A percentile compares a stretch with the other conserved stretches of the same genome.
These are phyloP conservation scores for Plectranthus barbatus DNA, from an alignment of 257 asterid genomes.

Conservation along the genomic window DNA sequence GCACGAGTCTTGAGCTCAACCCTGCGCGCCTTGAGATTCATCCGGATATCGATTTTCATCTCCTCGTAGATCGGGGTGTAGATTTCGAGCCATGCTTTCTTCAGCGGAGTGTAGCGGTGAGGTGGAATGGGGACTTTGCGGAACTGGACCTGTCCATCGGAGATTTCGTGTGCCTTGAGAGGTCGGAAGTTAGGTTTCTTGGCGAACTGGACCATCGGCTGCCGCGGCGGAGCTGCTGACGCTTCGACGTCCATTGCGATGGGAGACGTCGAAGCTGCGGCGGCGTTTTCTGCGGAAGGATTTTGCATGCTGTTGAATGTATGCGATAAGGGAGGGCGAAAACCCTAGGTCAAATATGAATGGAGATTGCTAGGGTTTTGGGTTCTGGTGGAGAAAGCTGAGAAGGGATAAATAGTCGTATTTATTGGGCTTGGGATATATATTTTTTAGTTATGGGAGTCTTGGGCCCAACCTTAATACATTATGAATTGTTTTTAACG, in stretches of 20 bases:
- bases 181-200: constrained; percentile 64
- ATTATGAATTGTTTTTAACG: too few relatives aligned
- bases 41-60: constrained; percentile 76
- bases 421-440: too few relatives aligned
- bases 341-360: constrained; percentile 4
- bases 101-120: constrained; percentile 73
- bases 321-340: not conserved
- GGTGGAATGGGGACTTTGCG: constrained; percentile 65
- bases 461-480: too few relatives aligned
- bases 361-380: constrained; percentile 18
- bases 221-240: not conserved
- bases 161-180: constrained; percentile 65
- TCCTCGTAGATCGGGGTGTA: constrained; percentile 67
- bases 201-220: constrained; percentile 24
- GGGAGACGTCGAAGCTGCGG: constrained; percentile 7
- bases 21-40: constrained; percentile 74
- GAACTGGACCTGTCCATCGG: constrained; percentile 68
- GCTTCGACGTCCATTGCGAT: constrained; percentile 45
- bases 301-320: constrained; percentile 7
- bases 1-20: constrained; percentile 76
- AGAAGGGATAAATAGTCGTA: too few relatives aligned
- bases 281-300: not conserved
- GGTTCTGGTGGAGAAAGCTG: too few relatives aligned
- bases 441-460: too few relatives aligned
- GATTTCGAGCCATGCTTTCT: constrained; percentile 72